Conservation (phyloP, 2,329 filamentous ascomycete genomes). For the Diaporthe humulicola region DNA sequence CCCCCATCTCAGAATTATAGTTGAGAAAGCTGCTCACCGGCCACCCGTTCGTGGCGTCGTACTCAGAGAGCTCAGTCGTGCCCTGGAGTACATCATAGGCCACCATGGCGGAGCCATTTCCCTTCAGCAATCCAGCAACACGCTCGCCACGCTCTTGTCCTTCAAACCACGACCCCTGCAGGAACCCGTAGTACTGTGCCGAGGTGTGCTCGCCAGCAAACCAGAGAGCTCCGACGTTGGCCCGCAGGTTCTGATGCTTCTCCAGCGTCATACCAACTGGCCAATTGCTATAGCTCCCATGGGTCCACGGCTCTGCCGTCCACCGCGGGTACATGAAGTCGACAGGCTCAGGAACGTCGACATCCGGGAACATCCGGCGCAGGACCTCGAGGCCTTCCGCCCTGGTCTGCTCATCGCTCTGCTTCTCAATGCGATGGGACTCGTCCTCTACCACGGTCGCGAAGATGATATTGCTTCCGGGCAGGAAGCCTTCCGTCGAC, state of each 20-base stretch:
- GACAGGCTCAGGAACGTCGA: constrained; percentile 68
- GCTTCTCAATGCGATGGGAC: constrained; percentile 69
- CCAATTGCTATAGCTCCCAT: constrained; percentile 78
- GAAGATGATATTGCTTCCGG: constrained; percentile 75
- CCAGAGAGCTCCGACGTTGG: constrained; percentile 72
- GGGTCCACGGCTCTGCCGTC: constrained; percentile 61
- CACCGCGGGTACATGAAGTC: constrained; percentile 74
- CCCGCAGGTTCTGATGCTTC: constrained; percentile 76
- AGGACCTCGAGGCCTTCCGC: constrained; percentile 70
- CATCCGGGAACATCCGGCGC: constrained; percentile 71
- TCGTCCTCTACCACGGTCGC: constrained; percentile 71
- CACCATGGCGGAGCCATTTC: constrained; percentile 44
- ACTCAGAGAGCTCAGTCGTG: constrained; percentile 51
- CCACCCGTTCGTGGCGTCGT: constrained; percentile 53
- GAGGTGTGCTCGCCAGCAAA: constrained; percentile 77
- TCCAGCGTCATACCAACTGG: constrained; percentile 73
- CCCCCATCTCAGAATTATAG: constrained; percentile 40
- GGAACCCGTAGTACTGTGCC: constrained; percentile 73
- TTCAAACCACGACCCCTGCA: constrained; percentile 74
- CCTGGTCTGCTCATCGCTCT: constrained; percentile 69
- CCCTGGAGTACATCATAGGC: constrained; percentile 51
- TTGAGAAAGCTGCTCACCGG: constrained; percentile 50
- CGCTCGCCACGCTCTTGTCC: constrained; percentile 62
- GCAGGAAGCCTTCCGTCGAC: constrained; percentile 67
- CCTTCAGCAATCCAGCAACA: constrained; percentile 54